A percentile compares a stretch with the other conserved stretches of the same genome.
Evolutionary conservation across 371 early-diverging fungal genomes (phyloP).

Genomic region (Mortierella sp.): DNA sequence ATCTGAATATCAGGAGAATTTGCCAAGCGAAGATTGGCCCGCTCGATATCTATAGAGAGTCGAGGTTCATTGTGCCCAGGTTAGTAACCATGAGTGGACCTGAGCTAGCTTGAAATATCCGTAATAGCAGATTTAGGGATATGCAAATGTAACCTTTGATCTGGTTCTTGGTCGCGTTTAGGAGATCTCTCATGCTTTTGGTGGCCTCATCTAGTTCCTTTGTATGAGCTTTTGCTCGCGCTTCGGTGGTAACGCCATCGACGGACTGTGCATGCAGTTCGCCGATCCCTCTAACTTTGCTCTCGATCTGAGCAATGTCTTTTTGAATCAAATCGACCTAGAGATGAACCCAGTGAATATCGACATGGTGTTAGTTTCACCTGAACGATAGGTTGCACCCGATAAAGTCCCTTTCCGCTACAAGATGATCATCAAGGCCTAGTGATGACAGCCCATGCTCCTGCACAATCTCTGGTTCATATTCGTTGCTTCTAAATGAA

Average conservation of each 20-base stretch:
- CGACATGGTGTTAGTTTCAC: background rate
- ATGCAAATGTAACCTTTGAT: constrained; percentile 62
- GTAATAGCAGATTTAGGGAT: too few species aligned
- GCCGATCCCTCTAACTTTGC: constrained; percentile 74
- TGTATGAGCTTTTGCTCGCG: constrained; percentile 69
- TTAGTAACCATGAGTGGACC: too few species aligned
- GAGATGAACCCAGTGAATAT: background rate
- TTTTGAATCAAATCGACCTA: constrained; percentile 79
- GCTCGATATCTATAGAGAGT: constrained; percentile 43
- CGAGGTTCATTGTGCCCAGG: too few species aligned
- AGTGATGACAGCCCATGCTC: too few species aligned
- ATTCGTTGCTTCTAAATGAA: too few species aligned
- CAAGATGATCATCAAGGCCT: too few species aligned
- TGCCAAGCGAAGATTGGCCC: constrained; percentile 36
- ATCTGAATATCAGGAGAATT: constrained; percentile 38
- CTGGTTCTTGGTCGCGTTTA: constrained; percentile 69
- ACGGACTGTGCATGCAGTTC: constrained; percentile 75
- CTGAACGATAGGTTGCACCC: too few species aligned
- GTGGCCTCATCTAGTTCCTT: constrained; percentile 75
- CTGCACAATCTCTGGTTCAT: too few species aligned
- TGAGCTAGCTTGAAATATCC: too few species aligned
- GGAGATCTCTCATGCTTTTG: constrained; percentile 70
- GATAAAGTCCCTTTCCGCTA: too few species aligned
- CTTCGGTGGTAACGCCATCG: constrained; percentile 72
- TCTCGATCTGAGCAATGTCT: constrained; percentile 67